Evolutionary conservation across 768 basidiomycete species (phyloP), one percentile per base, ranked within the genome.

Genomic region (Pisolithus sp.): DNA sequence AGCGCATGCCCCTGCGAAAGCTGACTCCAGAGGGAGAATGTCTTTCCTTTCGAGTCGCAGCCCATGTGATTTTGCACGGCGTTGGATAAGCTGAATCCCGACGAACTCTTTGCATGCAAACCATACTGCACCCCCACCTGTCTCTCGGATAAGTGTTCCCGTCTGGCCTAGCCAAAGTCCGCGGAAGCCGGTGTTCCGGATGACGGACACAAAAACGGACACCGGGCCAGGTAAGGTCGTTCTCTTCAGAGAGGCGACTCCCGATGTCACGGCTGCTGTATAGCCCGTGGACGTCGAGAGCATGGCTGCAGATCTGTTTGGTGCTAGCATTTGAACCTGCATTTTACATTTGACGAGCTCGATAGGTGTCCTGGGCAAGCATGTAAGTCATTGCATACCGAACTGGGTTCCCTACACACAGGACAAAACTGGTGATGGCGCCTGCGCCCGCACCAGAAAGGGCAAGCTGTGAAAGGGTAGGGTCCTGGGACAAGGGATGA

Each of bases 111-210:
- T 96, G 9, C 85, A 80, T 18, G 81, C 74, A 67, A 98, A 97
- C 95, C 95, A 97, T 1, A 91, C 87, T 0, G 86, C 82, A 5
- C 82, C 81, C 5, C 95, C 94, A 9, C 93, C 94, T 0, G 89
- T 90, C 66, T 98, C 95, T 20, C 95, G 88, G 28, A 98, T 80
- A 55, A 97, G 73, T 0, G 93, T 97, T 6, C 92, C 95, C 0
- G 85, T 90, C 59, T 98, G 95, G 2, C 95, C 95, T 6, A 95
- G 78, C 95, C 95, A 98, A n/a, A 98, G 80, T 5, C 94, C 94
- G 13, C 81, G 77, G 4, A 93, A 13, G 34, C 95, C 95, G 15
- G 80, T 74, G 0, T 75, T 71, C 38, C 79, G 79, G 12, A 96
- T 60, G 44, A 86, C 79, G 21, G 78, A 74, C 7, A 70, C 70